Base-by-base conservation (phyloP, 1,284 basidiomycete genomes). In the Cystobasidium pallidum region DNA sequence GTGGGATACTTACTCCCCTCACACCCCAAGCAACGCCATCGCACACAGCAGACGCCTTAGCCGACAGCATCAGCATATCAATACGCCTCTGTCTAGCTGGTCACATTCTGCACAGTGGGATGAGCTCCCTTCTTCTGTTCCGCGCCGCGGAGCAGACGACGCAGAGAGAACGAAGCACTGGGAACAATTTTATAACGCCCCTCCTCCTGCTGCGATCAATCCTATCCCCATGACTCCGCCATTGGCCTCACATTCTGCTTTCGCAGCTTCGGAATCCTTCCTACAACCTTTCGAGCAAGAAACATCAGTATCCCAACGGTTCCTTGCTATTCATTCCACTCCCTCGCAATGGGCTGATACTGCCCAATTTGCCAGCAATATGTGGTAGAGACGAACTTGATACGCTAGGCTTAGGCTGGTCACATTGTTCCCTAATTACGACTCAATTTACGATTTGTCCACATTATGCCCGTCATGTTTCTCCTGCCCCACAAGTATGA, bases 281-380 rank as follows among this genome's bases (percentile, higher is more conserved):
- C 30, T 51, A 7, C 66, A 54, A 59, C 30, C 64, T 7, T 55
- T 71, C 19, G 68, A 71, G 13, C 61, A 61, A 30, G 68, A 71
- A 21, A 61, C 59, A 21, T 59, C 68, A 10, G 68, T 59, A 11
- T 51, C 57, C 10, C 68, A 71, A 30, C 59, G 68, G 2, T 71
- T 71, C 68, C 51, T 71, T 8, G 68, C 59, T 13, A 59, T 71
- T 47, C 59, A 63, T 36, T 71, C 68, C 19, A 71, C 68, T 1
- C 68, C 68, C 21, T 71, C 68, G 13, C 63, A 51, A 11, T 71
- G 68, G 68, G 47, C 41, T 24, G 68, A 71, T 43, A 54, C 26
- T 30, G 34, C 59, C 8, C 59, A 61, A n/a, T 71, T 71, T 41
- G 59, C 68, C 26, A 64, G 39, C 49, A 63, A 58, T 36, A 24